A percentile compares a stretch with the other conserved stretches of the same genome.
These are phyloP conservation scores for Quercus agrifolia DNA, from an alignment of 306 rosid genomes.

Conservation along the genomic window DNA sequence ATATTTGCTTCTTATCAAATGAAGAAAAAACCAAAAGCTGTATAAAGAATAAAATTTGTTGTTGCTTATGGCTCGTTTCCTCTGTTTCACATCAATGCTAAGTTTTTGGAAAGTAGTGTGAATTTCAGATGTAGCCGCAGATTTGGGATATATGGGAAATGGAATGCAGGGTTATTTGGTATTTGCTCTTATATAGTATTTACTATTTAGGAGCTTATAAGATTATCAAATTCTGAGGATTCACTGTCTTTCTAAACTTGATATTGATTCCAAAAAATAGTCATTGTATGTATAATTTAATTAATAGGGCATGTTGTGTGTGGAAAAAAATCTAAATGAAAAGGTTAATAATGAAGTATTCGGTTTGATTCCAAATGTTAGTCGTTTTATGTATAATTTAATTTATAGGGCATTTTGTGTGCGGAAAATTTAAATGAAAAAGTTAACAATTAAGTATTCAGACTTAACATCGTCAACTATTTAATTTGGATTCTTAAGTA, in stretches of 20 bases:
- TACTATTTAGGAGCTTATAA: background rate
- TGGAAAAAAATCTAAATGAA: background rate
- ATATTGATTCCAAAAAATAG: background rate
- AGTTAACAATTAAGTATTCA: background rate
- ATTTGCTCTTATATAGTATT: background rate
- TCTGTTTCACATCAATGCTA: background rate
- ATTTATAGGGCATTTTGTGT: background rate
- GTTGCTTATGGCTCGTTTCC: no score
- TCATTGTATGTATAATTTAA: background rate
- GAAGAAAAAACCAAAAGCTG: no score
- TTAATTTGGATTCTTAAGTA: background rate
- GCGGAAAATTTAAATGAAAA: background rate
- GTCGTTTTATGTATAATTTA: background rate
- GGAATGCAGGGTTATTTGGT: background rate
- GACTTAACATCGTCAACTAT: background rate
- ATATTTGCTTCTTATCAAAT: background rate
- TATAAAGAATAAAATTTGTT: no score
- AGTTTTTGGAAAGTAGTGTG: background rate
- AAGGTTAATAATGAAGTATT: background rate
- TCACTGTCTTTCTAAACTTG: background rate
- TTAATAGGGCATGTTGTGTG: background rate
- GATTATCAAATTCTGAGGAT: background rate
- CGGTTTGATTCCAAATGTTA: background rate
- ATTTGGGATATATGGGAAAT: conserved; percentile 1
- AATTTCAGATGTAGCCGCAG: background rate